Conservation (phyloP, 2,329 filamentous ascomycete species). For the Dryadomyces quercivorus region DNA sequence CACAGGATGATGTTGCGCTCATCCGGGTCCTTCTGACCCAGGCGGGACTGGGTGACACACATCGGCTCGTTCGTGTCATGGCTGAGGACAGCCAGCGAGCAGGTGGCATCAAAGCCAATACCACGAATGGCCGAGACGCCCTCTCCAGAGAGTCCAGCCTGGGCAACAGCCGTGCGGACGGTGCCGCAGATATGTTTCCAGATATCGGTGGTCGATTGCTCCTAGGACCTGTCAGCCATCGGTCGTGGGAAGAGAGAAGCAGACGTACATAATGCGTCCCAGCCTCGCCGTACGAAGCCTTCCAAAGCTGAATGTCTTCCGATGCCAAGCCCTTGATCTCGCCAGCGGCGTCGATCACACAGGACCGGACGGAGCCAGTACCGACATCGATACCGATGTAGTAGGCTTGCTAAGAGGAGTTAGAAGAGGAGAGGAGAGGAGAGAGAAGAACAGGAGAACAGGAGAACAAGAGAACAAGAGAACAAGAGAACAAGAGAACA, state of each 20-base stretch:
- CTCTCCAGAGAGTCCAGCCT: slow-evolving; percentile 52
- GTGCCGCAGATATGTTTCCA: slow-evolving; percentile 90
- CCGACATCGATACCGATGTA: slow-evolving; percentile 90
- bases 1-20: slow-evolving; percentile 94
- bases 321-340: slow-evolving; percentile 71
- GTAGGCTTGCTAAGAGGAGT: slow-evolving; percentile 30
- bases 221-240: slow-evolving; percentile 29
- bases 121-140: slow-evolving; percentile 67
- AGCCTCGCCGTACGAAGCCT: slow-evolving; percentile 56
- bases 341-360: slow-evolving; percentile 83
- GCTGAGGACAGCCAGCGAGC: slow-evolving; percentile 84
- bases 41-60: slow-evolving; percentile 71
- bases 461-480: background rate
- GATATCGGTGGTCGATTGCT: slow-evolving; percentile 97
- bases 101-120: slow-evolving; percentile 97
- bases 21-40: slow-evolving; percentile 52
- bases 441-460: background rate
- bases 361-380: slow-evolving; percentile 88
- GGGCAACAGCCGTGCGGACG: slow-evolving; percentile 68
- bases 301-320: slow-evolving; percentile 69
- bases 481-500: background rate
- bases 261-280: slow-evolving; percentile 44
- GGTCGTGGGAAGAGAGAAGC: too few species aligned
- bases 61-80: slow-evolving; percentile 84
- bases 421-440: too few species aligned